These are phyloP conservation scores for Venturia aucupariae DNA, from an alignment of 2,329 filamentous ascomycete species.

Conservation along the genomic window DNA sequence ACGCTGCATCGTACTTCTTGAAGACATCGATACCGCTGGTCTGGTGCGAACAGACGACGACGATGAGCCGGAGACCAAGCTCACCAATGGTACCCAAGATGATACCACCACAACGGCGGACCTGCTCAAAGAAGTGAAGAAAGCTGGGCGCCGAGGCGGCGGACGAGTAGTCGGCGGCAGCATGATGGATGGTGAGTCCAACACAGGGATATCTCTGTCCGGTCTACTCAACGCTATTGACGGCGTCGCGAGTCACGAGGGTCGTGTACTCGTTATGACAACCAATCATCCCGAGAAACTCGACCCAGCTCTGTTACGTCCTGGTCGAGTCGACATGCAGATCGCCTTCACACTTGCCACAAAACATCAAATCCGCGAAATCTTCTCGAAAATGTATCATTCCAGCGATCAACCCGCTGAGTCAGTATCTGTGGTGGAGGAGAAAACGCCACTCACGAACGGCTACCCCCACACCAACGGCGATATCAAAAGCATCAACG, in stretches of 20 bases:
- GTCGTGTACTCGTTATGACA: constrained; percentile 72
- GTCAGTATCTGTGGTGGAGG: background rate
- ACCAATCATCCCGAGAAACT: constrained; percentile 67
- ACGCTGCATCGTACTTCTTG: constrained; percentile 65
- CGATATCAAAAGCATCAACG: background rate
- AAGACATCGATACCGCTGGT: constrained; percentile 64
- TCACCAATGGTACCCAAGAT: constrained; percentile 15
- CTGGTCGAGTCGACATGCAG: constrained; percentile 60
- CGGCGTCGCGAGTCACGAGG: constrained; percentile 67
- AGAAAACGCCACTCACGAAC: background rate
- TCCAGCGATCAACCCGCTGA: constrained; percentile 13
- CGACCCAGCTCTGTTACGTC: constrained; percentile 64
- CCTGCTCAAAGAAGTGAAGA: constrained; percentile 17
- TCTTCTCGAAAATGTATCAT: constrained; percentile 34
- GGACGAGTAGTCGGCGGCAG: constrained; percentile 23
- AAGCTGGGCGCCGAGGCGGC: constrained; percentile 17
- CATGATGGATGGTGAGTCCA: constrained; percentile 16
- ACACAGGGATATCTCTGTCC: constrained; percentile 58
- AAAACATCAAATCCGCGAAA: constrained; percentile 31
- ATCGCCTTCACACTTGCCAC: constrained; percentile 48
- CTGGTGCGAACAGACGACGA: constrained; percentile 28
- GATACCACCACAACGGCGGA: constrained; percentile 18
- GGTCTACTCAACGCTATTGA: constrained; percentile 78
- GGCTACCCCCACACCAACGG: background rate
- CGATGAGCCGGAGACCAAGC: constrained; percentile 20